Evolutionary conservation across 2,329 filamentous ascomycete species (phyloP), one percentile per base, ranked within the genome.

Genomic region (Fusarium temperatum): DNA sequence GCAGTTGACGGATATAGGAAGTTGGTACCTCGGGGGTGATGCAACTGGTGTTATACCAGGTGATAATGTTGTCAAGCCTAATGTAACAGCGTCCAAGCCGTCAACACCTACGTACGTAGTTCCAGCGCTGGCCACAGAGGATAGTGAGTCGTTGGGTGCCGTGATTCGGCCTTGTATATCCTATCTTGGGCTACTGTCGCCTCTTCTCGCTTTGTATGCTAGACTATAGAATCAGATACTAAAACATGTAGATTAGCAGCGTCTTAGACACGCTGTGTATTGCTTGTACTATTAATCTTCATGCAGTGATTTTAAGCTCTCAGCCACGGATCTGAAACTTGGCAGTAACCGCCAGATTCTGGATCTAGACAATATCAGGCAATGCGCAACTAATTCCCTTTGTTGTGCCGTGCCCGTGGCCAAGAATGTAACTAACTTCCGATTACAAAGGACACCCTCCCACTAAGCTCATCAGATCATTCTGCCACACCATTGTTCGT

Each of bases 261-360:
- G 22, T 13, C 13, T 54, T 38, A 2, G 10, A 28, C 3, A 13
- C 3, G 10, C 2, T 22, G 3, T 15, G 9, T 28, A 11, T 4
- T 9, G 4, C 8, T n/a, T 10, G 15, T 18, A 2, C 3, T 24
- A 1, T 17, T 0, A 18, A 3, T 10, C 13, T n/a, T 8, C 6
- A 8, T 18, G 28, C 14, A 18, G 28, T 51, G 22, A 5, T 10
- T 32, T 14, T 51, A 32, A 24, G 11, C 8, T 32, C 28, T 32
- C 28, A 24, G 22, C 15, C 48, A 32, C 28, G 9, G 6, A 10
- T 24, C 15, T 24, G 8, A 32, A 4, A 18, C 20, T 8, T 35
- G 14, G 3, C 0, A 14, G 18, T 18, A 32, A 5, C 2, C 8
- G 8, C 28, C 10, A 14, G 1, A 1, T 15, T 17, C 5, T 6